phyloP scores from a whole-genome alignment of 306 rosid species.

The Quercus alba region DNA sequence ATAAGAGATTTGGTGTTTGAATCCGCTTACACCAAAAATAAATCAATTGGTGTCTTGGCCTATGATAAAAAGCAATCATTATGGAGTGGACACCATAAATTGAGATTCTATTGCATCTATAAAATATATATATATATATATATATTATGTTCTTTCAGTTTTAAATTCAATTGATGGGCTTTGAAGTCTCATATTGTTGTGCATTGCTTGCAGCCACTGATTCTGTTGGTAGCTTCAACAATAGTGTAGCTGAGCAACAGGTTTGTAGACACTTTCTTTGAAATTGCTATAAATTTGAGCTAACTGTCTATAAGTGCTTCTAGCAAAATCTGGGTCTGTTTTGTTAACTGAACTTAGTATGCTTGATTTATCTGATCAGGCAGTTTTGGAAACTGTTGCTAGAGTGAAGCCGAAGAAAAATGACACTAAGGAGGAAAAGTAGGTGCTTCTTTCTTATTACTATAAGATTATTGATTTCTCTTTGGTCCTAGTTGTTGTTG shows the following conservation, averaged over 20 bases:
- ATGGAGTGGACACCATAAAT: no score
- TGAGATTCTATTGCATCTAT: no score
- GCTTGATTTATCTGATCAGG: slow-evolving; percentile 48
- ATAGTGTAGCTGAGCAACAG: slow-evolving; percentile 84
- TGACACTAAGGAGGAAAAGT: slow-evolving; percentile 93
- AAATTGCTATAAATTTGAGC: slow-evolving; percentile 32
- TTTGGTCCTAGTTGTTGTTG: slow-evolving; percentile 8
- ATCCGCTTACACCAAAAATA: no score
- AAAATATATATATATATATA: no score
- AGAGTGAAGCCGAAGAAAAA: slow-evolving; percentile 91
- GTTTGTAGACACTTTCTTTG: slow-evolving; percentile 36
- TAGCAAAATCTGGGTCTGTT: neutral
- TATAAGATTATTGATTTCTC: slow-evolving; percentile 16
- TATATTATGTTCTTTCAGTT: neutral
- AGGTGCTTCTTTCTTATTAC: slow-evolving; percentile 42
- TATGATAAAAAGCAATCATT: no score
- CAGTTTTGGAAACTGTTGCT: slow-evolving; percentile 95
- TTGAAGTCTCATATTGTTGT: neutral
- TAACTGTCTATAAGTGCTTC: slow-evolving; percentile 40
- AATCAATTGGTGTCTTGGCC: no score
- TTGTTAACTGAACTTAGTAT: slow-evolving; percentile 10
- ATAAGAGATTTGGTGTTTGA: no score
- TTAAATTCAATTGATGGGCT: no score
- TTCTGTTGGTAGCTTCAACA: slow-evolving; percentile 71
- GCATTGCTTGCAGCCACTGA: slow-evolving; percentile 54